These are phyloP conservation scores for Cladophialophora carrionii DNA, from an alignment of 2,329 filamentous ascomycete genomes.

Conservation along the genomic window DNA sequence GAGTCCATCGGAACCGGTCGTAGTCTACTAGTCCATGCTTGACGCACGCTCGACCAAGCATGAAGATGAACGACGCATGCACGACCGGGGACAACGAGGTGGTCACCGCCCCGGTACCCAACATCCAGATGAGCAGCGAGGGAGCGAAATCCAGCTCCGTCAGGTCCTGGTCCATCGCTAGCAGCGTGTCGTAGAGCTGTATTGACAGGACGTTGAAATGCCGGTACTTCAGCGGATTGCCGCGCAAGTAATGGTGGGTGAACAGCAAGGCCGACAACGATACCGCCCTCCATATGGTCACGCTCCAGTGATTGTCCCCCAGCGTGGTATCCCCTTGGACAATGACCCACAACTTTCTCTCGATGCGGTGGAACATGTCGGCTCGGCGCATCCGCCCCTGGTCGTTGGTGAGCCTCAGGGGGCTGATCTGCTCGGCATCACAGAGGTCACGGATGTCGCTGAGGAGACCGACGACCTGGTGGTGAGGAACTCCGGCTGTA, in stretches of 20 bases:
- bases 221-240: conserved; percentile 28
- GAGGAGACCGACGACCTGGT: conserved; percentile 21
- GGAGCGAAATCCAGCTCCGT: conserved; percentile 27
- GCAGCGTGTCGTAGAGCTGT: conserved; percentile 21
- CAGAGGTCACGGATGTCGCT: conserved; percentile 23
- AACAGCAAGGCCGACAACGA: conserved; percentile 23
- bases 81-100: not conserved
- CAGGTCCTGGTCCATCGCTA: conserved; percentile 26
- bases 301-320: conserved; percentile 8
- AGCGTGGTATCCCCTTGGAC: conserved; percentile 1
- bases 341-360: conserved; percentile 22
- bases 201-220: conserved; percentile 25
- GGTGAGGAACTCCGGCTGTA: conserved; percentile 12
- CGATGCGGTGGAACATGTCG: conserved; percentile 26
- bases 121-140: conserved; percentile 23
- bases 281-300: conserved; percentile 22
- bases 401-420: conserved; percentile 14
- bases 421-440: conserved; percentile 19
- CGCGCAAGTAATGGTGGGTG: conserved; percentile 25
- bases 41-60: conserved; percentile 21
- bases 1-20: conserved; percentile 11
- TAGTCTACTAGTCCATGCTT: conserved; percentile 20
- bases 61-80: conserved; percentile 17
- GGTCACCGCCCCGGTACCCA: conserved; percentile 19
- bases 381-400: conserved; percentile 21